Percentiles rank a stretch among this genome's conserved stretches.
phyloP scores from a whole-genome alignment of 306 rosid species.

The Mimosa bimucronata region DNA sequence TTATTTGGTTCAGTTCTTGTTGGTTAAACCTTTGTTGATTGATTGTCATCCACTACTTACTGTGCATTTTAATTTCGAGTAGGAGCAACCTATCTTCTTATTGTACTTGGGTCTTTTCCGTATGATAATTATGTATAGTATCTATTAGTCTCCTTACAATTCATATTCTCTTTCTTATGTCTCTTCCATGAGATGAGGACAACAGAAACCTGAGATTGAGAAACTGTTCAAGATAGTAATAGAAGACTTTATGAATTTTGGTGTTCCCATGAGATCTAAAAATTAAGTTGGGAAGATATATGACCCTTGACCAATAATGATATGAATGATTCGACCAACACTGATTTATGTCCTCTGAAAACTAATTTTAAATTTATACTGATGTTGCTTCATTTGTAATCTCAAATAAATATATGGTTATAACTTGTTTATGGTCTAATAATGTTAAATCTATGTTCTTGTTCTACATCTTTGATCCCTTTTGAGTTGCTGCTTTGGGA shows the following conservation, averaged over 20 bases:
- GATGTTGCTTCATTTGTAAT: constrained; percentile 9
- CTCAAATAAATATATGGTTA: no score
- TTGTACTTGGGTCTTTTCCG: not conserved
- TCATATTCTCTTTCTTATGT: not conserved
- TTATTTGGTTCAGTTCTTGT: not conserved
- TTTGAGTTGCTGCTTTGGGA: no score
- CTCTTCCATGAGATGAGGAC: not conserved
- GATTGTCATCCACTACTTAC: not conserved
- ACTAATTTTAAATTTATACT: constrained; percentile 13
- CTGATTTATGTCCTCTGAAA: constrained; percentile 3
- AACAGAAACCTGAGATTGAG: constrained; percentile 10
- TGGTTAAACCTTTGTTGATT: not conserved
- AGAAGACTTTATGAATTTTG: constrained; percentile 28
- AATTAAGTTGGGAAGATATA: not conserved
- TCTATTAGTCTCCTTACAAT: not conserved
- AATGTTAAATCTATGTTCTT: no score
- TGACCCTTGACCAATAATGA: not conserved
- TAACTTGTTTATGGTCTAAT: no score
- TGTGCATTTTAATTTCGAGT: not conserved
- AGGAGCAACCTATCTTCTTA: not conserved
- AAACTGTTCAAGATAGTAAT: constrained; percentile 24
- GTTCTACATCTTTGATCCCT: no score
- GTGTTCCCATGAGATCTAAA: not conserved
- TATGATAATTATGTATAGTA: not conserved
- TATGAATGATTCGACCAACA: not conserved